phyloP scores from a whole-genome alignment of 257 asterid species.

The Solanum chaucha region DNA sequence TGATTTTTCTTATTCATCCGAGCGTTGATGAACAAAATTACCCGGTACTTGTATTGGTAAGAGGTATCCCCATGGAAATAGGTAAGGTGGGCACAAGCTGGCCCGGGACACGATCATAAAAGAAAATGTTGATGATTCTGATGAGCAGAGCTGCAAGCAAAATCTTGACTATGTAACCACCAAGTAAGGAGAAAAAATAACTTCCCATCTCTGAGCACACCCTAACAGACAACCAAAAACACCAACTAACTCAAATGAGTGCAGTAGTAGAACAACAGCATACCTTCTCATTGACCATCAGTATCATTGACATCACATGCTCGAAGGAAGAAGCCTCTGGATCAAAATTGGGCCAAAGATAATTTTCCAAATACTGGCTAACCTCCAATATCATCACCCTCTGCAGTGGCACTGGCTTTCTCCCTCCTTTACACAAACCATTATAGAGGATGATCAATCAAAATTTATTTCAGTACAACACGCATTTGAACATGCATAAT shows the following conservation, averaged over 20 bases:
- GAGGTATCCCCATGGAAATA: not conserved
- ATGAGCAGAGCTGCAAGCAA: not conserved
- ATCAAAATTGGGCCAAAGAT: conserved; percentile 87
- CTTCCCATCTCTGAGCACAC: not conserved
- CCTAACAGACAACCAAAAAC: not conserved
- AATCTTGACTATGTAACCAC: not conserved
- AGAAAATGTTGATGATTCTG: not conserved
- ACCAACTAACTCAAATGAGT: not conserved
- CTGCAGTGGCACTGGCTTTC: conserved; percentile 88
- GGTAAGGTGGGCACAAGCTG: not conserved
- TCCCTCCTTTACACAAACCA: conserved; percentile 47
- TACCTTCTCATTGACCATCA: conserved; percentile 99
- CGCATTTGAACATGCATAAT: not conserved
- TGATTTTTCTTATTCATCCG: not conserved
- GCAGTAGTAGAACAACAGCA: not conserved
- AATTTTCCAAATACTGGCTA: conserved; percentile 94
- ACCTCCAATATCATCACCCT: conserved; percentile 98
- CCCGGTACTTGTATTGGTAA: not conserved
- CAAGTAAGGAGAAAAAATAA: not conserved
- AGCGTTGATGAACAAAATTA: not conserved
- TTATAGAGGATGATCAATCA: not conserved
- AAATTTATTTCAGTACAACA: not conserved
- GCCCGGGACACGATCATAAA: not conserved
- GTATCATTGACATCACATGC: conserved; percentile 97
- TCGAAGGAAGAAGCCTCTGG: conserved; percentile 86